Evolutionary conservation across 768 basidiomycete species (phyloP), one percentile per base, ranked within the genome.

Genomic region (Ramaria sp.): DNA sequence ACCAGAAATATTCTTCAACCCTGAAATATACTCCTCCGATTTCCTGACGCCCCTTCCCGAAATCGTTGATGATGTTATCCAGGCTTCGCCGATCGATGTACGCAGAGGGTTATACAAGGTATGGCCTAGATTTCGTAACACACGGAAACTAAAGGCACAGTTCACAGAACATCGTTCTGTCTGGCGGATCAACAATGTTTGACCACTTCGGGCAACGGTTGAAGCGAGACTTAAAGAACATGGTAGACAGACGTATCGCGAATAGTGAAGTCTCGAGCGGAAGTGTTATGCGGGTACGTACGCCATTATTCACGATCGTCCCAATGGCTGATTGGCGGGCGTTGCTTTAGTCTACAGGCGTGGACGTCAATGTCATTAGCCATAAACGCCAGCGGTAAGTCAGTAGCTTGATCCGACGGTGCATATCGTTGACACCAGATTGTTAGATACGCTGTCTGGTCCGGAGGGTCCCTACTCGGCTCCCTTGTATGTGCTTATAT

Each of bases 1-100:
- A 5, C 94, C 96, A 5, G 96, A 98, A 70, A 96, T 98, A 65
- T 98, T 98, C 76, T 98, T 97, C 80, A 98, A 98, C 73, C 96
- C 96, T 13, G 95, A 99, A 70, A 97, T 99, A 63, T 89, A 88
- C 70, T 96, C 93, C 0, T 94, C 91, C 41, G 95, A 98, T 70
- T 97, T 97, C 78, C 71, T 99, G 60, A 97, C 94, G 4, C 96
- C 96, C 9, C 79, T 99, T 3, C 92, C 96, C 0, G 83, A 95
- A 60, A 91, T 98, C 54, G 96, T 98, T 56, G 96, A 99, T 65
- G 83, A 84, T 57, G 94, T 96, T 54, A 97, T 99, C 60, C 91
- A 93, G 69, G 79, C 88, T 58, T 94, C 91, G 6, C 95, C 96
- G 22, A 99, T 98, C 59, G 95, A 99, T 68, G 94, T 96, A 50